Conservation (phyloP, 352 stramenopile species). For the Phytophthora cryptogea region DNA sequence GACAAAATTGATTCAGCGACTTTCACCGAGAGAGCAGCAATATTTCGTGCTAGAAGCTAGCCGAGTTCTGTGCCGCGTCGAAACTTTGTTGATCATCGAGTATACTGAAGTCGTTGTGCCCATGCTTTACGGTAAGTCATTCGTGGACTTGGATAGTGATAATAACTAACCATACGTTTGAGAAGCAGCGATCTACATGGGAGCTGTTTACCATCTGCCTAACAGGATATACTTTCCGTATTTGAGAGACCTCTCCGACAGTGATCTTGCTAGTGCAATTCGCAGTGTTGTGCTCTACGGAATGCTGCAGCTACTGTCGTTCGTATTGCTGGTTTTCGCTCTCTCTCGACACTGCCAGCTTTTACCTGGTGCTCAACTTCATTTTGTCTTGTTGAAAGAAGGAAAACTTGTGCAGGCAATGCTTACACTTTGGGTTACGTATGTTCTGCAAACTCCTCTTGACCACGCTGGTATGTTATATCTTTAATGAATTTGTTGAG, state of each 20-base stretch:
- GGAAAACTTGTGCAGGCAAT: background rate
- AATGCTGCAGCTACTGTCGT: background rate
- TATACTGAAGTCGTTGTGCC: constrained; percentile 1
- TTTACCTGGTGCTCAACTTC: background rate
- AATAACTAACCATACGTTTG: background rate
- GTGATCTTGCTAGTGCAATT: background rate
- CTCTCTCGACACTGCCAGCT: background rate
- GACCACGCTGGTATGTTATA: background rate
- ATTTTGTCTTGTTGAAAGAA: background rate
- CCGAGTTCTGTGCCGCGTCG: background rate
- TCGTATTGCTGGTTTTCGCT: background rate
- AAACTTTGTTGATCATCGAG: background rate
- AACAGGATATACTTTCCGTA: background rate
- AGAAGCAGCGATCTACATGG: background rate
- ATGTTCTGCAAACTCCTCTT: background rate
- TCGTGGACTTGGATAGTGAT: background rate
- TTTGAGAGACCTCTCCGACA: background rate
- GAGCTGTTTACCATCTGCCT: background rate
- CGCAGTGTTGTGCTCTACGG: background rate
- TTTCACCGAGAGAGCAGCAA: background rate
- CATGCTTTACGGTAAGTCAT: background rate
- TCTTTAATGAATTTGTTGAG: too few relatives aligned
- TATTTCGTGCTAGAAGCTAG: background rate
- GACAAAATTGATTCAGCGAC: background rate
- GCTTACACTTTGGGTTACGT: background rate